Percentiles rank a stretch among this genome's conserved stretches.
phyloP scores from a whole-genome alignment of 2,329 filamentous ascomycete genomes.

The Aspergillus sp. region DNA sequence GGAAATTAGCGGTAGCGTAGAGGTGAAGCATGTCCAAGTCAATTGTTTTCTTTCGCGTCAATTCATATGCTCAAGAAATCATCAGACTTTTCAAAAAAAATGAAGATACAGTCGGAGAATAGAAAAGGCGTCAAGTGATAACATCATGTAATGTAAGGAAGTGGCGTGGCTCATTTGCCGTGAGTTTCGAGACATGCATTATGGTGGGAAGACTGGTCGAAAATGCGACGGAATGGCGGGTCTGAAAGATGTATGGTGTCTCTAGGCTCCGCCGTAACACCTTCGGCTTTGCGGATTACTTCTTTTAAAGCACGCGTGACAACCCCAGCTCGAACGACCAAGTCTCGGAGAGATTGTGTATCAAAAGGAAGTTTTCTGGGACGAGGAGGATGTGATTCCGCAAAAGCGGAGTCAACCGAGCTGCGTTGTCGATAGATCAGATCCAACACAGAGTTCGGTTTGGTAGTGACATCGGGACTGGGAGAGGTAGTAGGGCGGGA shows the following conservation, averaged over 20 bases:
- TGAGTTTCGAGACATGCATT: slow-evolving; percentile 31
- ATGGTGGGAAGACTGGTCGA: slow-evolving; percentile 43
- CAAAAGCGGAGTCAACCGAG: slow-evolving; percentile 29
- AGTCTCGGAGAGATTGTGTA: slow-evolving; percentile 63
- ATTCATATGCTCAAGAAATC: slow-evolving; percentile 20
- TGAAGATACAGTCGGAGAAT: slow-evolving; percentile 15
- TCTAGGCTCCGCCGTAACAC: slow-evolving; percentile 39
- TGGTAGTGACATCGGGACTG: slow-evolving; percentile 54
- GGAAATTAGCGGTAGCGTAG: slow-evolving; percentile 17
- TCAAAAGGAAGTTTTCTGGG: slow-evolving; percentile 64
- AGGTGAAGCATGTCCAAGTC: slow-evolving; percentile 11
- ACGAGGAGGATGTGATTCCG: slow-evolving; percentile 29
- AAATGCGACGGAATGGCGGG: slow-evolving; percentile 52
- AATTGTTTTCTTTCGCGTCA: slow-evolving; percentile 14
- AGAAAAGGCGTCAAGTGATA: slow-evolving; percentile 14
- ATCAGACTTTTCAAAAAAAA: slow-evolving; percentile 20
- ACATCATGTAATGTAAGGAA: slow-evolving; percentile 10
- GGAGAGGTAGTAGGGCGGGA: slow-evolving; percentile 35
- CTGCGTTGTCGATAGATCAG: slow-evolving; percentile 56
- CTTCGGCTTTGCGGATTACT: slow-evolving; percentile 52
- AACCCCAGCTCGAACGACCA: slow-evolving; percentile 56
- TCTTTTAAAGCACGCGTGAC: slow-evolving; percentile 54
- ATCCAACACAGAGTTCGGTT: slow-evolving; percentile 64
- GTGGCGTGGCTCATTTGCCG: slow-evolving; percentile 25
- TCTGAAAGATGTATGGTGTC: slow-evolving; percentile 35